Percentiles rank a stretch among this genome's conserved stretches.
Evolutionary conservation across 495 filamentous ascomycete genomes (phyloP).

Genomic region (Neurospora tetraspora): DNA sequence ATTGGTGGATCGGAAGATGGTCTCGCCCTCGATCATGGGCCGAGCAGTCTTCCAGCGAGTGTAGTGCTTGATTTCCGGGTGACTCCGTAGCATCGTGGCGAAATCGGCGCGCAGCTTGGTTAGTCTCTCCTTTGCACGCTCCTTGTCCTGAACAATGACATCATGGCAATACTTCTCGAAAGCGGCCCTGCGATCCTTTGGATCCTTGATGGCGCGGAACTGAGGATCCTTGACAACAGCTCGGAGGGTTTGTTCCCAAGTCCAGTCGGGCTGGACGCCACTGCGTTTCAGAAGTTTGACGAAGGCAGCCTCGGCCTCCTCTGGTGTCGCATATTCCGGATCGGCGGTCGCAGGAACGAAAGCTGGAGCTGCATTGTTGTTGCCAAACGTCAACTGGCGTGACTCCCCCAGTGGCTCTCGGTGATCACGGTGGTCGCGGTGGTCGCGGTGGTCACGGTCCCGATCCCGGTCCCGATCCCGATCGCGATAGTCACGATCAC

Average conservation of each 20-base stretch:
- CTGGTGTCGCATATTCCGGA: slow-evolving; percentile 72
- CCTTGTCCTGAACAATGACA: slow-evolving; percentile 85
- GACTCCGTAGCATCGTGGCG: slow-evolving; percentile 88
- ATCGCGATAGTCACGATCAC: slow-evolving; percentile 10
- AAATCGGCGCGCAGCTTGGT: slow-evolving; percentile 92
- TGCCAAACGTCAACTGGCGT: slow-evolving; percentile 59
- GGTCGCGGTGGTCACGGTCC: slow-evolving; percentile 15
- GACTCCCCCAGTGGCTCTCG: slow-evolving; percentile 52
- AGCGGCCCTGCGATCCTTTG: slow-evolving; percentile 79
- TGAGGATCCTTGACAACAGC: slow-evolving; percentile 87
- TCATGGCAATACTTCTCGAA: slow-evolving; percentile 95
- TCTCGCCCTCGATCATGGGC: slow-evolving; percentile 90
- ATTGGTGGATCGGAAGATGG: slow-evolving; percentile 83
- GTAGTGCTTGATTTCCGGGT: slow-evolving; percentile 96
- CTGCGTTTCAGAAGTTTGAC: slow-evolving; percentile 79
- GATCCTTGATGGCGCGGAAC: slow-evolving; percentile 88
- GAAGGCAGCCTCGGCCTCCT: slow-evolving; percentile 92
- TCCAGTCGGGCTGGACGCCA: slow-evolving; percentile 81
- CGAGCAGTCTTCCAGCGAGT: slow-evolving; percentile 95
- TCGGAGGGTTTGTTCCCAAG: slow-evolving; percentile 84
- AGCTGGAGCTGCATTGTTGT: slow-evolving; percentile 51
- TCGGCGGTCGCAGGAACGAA: slow-evolving; percentile 58
- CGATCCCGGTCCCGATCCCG: slow-evolving; percentile 4
- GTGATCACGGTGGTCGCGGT: slow-evolving; percentile 24
- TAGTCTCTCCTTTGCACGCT: slow-evolving; percentile 87